phyloP scores from a whole-genome alignment of 148 eudicot genomes.

The Bassia scoparia region DNA sequence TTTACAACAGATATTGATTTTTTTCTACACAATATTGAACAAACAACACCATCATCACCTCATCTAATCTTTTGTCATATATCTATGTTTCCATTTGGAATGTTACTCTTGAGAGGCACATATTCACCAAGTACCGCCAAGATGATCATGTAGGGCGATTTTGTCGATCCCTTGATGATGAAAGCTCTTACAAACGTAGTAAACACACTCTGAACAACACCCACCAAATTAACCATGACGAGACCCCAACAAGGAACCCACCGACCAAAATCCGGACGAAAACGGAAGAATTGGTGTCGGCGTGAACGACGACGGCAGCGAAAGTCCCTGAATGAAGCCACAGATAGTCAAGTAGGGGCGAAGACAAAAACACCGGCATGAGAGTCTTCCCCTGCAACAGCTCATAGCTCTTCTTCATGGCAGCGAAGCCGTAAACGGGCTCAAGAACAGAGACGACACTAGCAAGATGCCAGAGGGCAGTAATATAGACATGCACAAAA shows the following conservation, averaged over 20 bases:
- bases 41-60: no score
- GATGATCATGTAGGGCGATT: conserved; percentile 77
- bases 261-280: conserved; percentile 62
- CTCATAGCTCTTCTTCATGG: conserved; percentile 88
- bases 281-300: conserved; percentile 41
- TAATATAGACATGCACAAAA: conserved; percentile 87
- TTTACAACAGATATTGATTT: conserved; percentile 10
- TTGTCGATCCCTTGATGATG: conserved; percentile 89
- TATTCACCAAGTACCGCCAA: conserved; percentile 97
- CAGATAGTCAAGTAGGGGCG: conserved; percentile 54
- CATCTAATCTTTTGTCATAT: conserved; percentile 25
- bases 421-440: conserved; percentile 67
- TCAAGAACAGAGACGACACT: conserved; percentile 86
- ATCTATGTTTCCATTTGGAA: conserved; percentile 78
- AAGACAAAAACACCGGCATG: conserved; percentile 60
- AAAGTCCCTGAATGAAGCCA: conserved; percentile 64
- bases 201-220: conserved; percentile 94
- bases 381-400: conserved; percentile 57
- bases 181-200: conserved; percentile 91
- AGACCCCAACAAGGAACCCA: conserved; percentile 87
- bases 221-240: conserved; percentile 83
- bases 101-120: conserved; percentile 94
- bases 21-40: conserved; percentile 15
- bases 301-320: conserved; percentile 62
- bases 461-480: conserved; percentile 86